Conservation (phyloP, 2,329 filamentous ascomycete genomes). For the Mycosphaerella arachidis region DNA sequence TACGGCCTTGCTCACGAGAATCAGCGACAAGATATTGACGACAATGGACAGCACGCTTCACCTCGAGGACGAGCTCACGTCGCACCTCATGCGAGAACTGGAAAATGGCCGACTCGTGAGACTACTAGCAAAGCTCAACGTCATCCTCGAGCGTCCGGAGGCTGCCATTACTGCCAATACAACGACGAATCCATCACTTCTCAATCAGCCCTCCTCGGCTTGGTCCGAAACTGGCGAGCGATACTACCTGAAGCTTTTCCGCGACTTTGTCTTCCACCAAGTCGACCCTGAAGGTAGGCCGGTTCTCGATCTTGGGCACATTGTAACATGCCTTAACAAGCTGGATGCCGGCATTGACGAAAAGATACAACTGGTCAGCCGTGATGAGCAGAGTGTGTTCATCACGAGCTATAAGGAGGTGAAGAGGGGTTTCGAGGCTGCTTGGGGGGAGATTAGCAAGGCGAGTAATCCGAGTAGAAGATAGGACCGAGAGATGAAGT, state of each 20-base stretch:
- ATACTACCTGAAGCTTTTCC: slow-evolving; percentile 89
- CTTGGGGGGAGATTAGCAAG: slow-evolving; percentile 53
- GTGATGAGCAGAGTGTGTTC: slow-evolving; percentile 85
- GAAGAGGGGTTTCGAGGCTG: slow-evolving; percentile 59
- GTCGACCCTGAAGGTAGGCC: slow-evolving; percentile 81
- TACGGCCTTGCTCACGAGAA: slow-evolving; percentile 71
- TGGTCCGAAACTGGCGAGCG: slow-evolving; percentile 94
- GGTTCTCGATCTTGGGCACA: slow-evolving; percentile 80
- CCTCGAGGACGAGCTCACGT: slow-evolving; percentile 67
- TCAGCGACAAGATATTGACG: slow-evolving; percentile 70
- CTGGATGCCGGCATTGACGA: slow-evolving; percentile 87
- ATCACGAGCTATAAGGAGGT: slow-evolving; percentile 88
- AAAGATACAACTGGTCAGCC: slow-evolving; percentile 75
- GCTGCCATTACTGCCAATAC: slow-evolving; percentile 41
- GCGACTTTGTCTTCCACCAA: slow-evolving; percentile 96
- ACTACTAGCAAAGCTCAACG: slow-evolving; percentile 74
- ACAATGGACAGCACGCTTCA: slow-evolving; percentile 77
- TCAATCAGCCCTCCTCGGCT: slow-evolving; percentile 31
- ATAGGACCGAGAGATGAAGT: neutral
- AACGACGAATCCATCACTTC: slow-evolving; percentile 24
- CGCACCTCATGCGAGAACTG: slow-evolving; percentile 71
- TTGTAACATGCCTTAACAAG: slow-evolving; percentile 82
- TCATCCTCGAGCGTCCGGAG: slow-evolving; percentile 86
- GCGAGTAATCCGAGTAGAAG: slow-evolving; percentile 16
- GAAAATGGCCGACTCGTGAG: slow-evolving; percentile 86